phyloP scores from a whole-genome alignment of 2,329 filamentous ascomycete species.

The Ophiostoma angusticollis region DNA sequence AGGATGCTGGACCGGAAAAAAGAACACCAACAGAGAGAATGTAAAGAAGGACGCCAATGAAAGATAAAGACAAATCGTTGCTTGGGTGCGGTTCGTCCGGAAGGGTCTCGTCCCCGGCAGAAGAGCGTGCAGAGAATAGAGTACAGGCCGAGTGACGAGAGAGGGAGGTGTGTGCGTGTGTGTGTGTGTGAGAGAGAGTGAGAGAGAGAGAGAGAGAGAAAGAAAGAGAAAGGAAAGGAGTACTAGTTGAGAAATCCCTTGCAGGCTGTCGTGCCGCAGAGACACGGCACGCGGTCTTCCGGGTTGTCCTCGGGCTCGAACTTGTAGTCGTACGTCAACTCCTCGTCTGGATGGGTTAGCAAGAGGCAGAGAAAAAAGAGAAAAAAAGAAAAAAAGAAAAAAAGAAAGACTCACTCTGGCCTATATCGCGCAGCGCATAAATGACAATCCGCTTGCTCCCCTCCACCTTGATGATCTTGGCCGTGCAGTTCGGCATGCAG shows the following conservation, averaged over 20 bases:
- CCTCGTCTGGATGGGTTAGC: conserved; percentile 57
- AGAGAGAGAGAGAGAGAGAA: neutral
- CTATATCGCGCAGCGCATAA: conserved; percentile 91
- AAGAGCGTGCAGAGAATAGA: too few species aligned
- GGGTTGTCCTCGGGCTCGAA: conserved; percentile 96
- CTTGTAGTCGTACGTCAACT: conserved; percentile 99
- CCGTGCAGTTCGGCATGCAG: conserved; percentile 95
- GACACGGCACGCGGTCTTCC: conserved; percentile 88
- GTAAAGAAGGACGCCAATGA: too few species aligned
- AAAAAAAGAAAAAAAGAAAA: conserved; percentile 13
- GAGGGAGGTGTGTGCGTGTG: too few species aligned
- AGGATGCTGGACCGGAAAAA: too few species aligned
- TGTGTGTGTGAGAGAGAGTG: too few species aligned
- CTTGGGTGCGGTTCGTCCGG: too few species aligned
- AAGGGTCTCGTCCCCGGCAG: too few species aligned
- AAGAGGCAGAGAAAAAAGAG: conserved; percentile 4
- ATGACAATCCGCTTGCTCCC: conserved; percentile 98
- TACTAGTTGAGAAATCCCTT: conserved; percentile 95
- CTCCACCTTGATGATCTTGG: conserved; percentile 98
- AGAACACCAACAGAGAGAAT: too few species aligned
- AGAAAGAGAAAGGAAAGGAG: neutral
- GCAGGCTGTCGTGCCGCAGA: conserved; percentile 90
- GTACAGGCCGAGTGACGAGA: too few species aligned
- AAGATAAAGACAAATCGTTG: too few species aligned
- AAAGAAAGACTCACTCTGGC: conserved; percentile 59